Conservation (phyloP, 331 rosid genomes). For the Rhamnella rubrinervis region DNA sequence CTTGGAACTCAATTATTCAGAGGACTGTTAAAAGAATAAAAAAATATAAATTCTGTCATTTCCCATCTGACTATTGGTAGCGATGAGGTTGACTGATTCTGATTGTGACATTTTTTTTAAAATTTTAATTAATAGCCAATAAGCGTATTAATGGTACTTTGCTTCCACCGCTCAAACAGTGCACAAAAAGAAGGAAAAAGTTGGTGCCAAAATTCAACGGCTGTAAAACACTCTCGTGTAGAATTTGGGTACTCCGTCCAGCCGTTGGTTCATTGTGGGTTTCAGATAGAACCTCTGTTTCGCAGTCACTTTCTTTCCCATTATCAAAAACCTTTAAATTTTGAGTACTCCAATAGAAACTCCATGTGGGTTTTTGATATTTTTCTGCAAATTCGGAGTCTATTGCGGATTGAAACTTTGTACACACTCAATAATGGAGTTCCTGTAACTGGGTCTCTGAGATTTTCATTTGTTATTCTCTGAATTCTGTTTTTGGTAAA, state of each 20-base stretch:
- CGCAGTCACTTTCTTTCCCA: neutral
- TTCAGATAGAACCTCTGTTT: constrained; percentile 2
- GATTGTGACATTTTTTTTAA: too few relatives aligned
- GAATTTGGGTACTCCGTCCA: constrained; percentile 11
- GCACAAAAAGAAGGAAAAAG: neutral
- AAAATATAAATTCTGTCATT: too few relatives aligned
- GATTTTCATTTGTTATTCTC: neutral
- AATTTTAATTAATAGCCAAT: too few relatives aligned
- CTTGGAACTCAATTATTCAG: too few relatives aligned
- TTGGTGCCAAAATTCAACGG: constrained; percentile 17
- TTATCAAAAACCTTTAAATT: neutral
- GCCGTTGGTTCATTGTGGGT: neutral
- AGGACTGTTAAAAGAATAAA: too few relatives aligned
- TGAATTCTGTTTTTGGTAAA: constrained; percentile 5
- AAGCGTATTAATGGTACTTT: too few relatives aligned
- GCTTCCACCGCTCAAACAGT: neutral
- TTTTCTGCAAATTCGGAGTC: neutral
- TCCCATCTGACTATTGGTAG: too few relatives aligned
- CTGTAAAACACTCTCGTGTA: neutral
- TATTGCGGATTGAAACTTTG: neutral
- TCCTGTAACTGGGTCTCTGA: constrained; percentile 16
- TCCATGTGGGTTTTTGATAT: neutral
- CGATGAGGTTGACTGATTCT: too few relatives aligned
- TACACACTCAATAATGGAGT: constrained; percentile 6
- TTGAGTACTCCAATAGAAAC: neutral